Percentiles rank a stretch among this genome's conserved stretches.
Conservation (phyloP, 148 eudicot genomes). For the Arbutus unedo region DNA sequence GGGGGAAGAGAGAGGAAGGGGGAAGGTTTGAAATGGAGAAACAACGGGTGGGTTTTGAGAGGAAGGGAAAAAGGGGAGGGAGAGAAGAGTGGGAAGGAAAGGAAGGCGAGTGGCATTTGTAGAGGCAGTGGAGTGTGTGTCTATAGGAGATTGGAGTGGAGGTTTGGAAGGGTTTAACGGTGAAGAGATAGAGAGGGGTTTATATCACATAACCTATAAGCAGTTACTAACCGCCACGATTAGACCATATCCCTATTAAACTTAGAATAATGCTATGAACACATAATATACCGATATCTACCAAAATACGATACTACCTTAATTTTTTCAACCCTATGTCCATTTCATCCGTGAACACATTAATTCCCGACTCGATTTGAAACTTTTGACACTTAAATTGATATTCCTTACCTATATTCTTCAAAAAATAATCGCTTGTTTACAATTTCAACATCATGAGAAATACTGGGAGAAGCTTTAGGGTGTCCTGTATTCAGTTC, state of each 20-base stretch:
- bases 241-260: not conserved
- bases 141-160: not conserved
- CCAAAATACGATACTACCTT: too few relatives aligned
- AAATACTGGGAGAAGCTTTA: too few relatives aligned
- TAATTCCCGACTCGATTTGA: too few relatives aligned
- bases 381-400: too few relatives aligned
- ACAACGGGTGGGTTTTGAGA: conserved; percentile 20
- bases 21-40: conserved; percentile 20
- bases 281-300: too few relatives aligned
- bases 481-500: too few relatives aligned
- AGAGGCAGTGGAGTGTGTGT: not conserved
- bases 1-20: conserved; percentile 18
- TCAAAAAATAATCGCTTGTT: too few relatives aligned
- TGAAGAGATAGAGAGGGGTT: conserved; percentile 1
- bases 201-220: not conserved
- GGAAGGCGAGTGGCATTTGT: conserved; percentile 25
- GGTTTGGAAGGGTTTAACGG: not conserved
- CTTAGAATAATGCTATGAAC: too few relatives aligned
- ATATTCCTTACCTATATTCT: too few relatives aligned
- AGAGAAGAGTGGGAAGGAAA: conserved; percentile 19
- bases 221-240: not conserved
- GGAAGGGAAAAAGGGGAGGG: conserved; percentile 9
- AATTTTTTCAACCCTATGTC: too few relatives aligned
- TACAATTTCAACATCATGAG: too few relatives aligned
- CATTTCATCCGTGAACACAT: too few relatives aligned